A percentile compares a stretch with the other conserved stretches of the same genome.
Conservation (phyloP, 2,329 filamentous ascomycete genomes). For the Fusarium musae region DNA sequence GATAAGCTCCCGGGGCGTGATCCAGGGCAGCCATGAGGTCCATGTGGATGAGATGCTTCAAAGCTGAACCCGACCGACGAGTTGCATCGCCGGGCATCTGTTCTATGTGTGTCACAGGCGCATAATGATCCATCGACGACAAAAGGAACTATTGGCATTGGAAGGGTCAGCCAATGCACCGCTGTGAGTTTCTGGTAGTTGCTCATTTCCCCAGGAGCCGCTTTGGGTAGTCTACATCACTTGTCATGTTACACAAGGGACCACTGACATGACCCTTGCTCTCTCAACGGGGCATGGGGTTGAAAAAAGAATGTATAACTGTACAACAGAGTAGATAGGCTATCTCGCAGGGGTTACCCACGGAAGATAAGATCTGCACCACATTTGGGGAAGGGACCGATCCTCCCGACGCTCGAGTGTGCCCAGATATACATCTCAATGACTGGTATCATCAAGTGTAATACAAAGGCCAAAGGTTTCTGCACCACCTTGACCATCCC, state of each 20-base stretch:
- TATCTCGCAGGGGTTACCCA: not conserved
- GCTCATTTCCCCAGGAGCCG: not conserved
- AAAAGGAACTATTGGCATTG: not conserved
- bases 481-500: not conserved
- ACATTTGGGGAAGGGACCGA: not conserved
- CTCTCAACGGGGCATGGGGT: not conserved
- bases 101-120: not conserved
- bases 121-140: no score
- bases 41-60: not conserved
- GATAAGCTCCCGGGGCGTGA: constrained; percentile 1
- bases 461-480: not conserved
- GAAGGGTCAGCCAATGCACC: not conserved
- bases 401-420: not conserved
- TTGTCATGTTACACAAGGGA: constrained; percentile 19
- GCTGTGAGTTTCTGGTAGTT: not conserved
- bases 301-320: not conserved
- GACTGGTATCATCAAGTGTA: not conserved
- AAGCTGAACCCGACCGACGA: not conserved
- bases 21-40: not conserved
- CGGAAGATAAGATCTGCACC: constrained; percentile 7
- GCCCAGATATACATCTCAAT: not conserved
- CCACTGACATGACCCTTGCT: not conserved
- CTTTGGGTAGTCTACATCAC: not conserved
- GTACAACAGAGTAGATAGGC: not conserved
- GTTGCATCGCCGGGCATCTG: not conserved